Evolutionary conservation across 2,329 filamentous ascomycete genomes (phyloP).

Genomic region (Harringtonia lauricola): DNA sequence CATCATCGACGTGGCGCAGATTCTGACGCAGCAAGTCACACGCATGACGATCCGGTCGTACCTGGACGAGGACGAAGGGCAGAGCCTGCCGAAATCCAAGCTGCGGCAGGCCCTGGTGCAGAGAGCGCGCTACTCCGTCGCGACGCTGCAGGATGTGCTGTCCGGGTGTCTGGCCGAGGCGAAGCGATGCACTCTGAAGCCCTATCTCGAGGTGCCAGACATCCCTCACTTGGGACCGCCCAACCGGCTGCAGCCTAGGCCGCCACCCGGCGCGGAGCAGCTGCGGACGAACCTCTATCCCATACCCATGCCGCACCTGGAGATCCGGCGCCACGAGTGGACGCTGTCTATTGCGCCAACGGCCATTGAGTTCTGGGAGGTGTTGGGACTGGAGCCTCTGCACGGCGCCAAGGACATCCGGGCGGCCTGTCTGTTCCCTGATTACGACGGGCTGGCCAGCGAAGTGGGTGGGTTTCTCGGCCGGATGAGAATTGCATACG

Average conservation of each 20-base stretch:
- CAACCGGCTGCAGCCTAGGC: conserved; percentile 38
- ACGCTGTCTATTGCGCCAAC: conserved; percentile 64
- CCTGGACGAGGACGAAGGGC: conserved; percentile 26
- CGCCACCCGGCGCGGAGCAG: conserved; percentile 33
- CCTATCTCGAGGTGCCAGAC: conserved; percentile 46
- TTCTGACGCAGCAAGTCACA: conserved; percentile 59
- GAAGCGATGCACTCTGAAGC: conserved; percentile 30
- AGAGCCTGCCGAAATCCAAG: conserved; percentile 13
- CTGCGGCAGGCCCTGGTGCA: conserved; percentile 30
- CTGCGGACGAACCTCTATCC: conserved; percentile 44
- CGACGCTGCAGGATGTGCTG: conserved; percentile 32
- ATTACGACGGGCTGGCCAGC: conserved; percentile 49
- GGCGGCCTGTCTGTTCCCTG: conserved; percentile 60
- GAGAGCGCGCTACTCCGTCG: conserved; percentile 35
- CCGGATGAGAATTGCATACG: conserved; percentile 60
- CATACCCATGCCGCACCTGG: conserved; percentile 58
- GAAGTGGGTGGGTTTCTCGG: conserved; percentile 54
- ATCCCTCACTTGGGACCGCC: conserved; percentile 41
- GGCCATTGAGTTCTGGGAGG: conserved; percentile 72
- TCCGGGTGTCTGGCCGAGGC: conserved; percentile 32
- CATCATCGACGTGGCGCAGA: conserved; percentile 55
- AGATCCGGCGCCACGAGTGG: conserved; percentile 58
- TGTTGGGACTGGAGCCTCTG: conserved; percentile 61
- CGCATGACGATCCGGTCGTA: conserved; percentile 8
- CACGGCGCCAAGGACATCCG: conserved; percentile 61